phyloP scores from a whole-genome alignment of 805 yeast genomes.

The Wickerhamiella siamensis region DNA sequence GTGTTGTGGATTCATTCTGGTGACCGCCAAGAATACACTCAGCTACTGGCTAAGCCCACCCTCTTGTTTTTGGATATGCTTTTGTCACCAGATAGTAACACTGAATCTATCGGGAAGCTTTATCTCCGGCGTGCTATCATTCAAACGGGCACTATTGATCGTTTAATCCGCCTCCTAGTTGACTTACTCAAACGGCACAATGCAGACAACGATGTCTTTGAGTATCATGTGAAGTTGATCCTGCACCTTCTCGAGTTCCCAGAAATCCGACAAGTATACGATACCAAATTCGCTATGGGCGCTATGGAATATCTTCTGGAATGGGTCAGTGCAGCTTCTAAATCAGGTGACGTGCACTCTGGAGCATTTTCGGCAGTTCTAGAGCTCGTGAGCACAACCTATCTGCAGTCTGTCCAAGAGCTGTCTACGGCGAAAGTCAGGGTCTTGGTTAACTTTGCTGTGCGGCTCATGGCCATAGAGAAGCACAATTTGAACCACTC shows the following conservation, averaged over 20 bases:
- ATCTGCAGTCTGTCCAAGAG: constrained; percentile 6
- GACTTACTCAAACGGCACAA: constrained; percentile 22
- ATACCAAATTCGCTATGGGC: constrained; percentile 6
- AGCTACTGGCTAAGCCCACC: constrained; percentile 46
- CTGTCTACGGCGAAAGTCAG: neutral
- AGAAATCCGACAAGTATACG: constrained; percentile 8
- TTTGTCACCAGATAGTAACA: neutral
- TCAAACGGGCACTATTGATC: constrained; percentile 38
- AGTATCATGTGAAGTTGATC: constrained; percentile 45
- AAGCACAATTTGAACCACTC: neutral
- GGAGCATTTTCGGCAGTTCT: constrained; percentile 5
- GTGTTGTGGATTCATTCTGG: constrained; percentile 65
- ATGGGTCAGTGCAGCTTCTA: constrained; percentile 12
- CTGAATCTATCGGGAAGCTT: constrained; percentile 2
- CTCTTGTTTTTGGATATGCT: constrained; percentile 52
- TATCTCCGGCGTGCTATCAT: constrained; percentile 9
- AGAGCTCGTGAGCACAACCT: constrained; percentile 11
- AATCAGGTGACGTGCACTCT: neutral
- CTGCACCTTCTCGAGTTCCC: constrained; percentile 31
- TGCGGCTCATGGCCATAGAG: constrained; percentile 4
- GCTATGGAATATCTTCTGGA: constrained; percentile 10
- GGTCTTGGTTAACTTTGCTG: constrained; percentile 7
- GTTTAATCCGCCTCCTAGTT: constrained; percentile 45
- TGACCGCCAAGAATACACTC: constrained; percentile 31
- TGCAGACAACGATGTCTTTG: constrained; percentile 50